Evolutionary conservation across 2,329 filamentous ascomycete genomes (phyloP).

Genomic region (Pyrenophora tritici-repentis): DNA sequence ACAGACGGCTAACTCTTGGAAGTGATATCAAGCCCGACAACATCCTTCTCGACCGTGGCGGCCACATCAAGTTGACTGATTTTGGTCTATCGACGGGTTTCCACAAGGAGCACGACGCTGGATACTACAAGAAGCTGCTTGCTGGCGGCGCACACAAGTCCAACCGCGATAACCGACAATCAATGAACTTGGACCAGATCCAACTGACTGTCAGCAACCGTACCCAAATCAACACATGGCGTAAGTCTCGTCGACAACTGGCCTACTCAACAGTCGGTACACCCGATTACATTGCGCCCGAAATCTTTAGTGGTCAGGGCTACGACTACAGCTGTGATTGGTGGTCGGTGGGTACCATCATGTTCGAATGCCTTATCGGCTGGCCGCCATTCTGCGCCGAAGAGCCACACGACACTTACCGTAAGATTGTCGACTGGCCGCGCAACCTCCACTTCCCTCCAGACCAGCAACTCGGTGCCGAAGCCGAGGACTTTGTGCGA

Average conservation of each 20-base stretch:
- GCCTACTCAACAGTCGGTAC: conserved; percentile 98
- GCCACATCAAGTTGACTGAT: conserved; percentile 97
- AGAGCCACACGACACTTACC: conserved; percentile 95
- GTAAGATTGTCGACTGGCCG: conserved; percentile 99
- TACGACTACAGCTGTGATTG: conserved; percentile 98
- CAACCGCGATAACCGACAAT: conserved; percentile 73
- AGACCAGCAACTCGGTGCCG: conserved; percentile 83
- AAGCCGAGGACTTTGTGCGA: conserved; percentile 90
- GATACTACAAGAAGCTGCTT: conserved; percentile 96
- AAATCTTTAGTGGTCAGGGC: conserved; percentile 95
- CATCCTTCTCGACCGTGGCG: conserved; percentile 90
- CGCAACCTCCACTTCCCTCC: conserved; percentile 96
- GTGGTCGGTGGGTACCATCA: conserved; percentile 98
- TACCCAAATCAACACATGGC: conserved; percentile 97
- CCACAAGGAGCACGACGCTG: conserved; percentile 96
- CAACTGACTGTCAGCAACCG: conserved; percentile 98
- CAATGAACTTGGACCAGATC: conserved; percentile 95
- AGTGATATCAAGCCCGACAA: conserved; percentile 99
- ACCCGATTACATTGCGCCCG: conserved; percentile 96
- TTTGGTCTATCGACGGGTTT: conserved; percentile 98
- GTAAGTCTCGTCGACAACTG: conserved; percentile 91
- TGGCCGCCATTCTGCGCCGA: conserved; percentile 99
- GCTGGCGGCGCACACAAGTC: conserved; percentile 64
- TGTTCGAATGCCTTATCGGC: conserved; percentile 98
- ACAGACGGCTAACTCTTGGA: conserved; percentile 28